Base-by-base conservation (phyloP, 2,329 filamentous ascomycete species). In the Botrytis aclada region DNA sequence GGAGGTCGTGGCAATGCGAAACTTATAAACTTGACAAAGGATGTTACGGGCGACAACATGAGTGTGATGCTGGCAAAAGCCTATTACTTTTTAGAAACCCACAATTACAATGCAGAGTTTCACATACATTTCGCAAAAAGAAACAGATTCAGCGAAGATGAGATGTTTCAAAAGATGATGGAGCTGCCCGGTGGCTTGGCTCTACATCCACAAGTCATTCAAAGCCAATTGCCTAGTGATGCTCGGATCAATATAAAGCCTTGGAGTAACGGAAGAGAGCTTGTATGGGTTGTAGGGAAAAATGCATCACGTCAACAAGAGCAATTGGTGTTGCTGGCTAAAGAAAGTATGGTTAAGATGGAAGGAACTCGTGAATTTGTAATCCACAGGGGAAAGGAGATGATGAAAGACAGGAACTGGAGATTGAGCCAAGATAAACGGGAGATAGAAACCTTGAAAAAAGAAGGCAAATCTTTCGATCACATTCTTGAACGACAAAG, bases 141-240 rank as follows among this genome's bases (percentile, higher is more conserved):
- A 3, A 7, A 1, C 1, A 56, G 25, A 12, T 41, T 56, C 65
- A 41, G n/a, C n/a, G 47, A 56, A 29, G 10, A 32, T 22, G 25
- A 56, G 47, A 69, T 69, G 51, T 20, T 56, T 22, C 22, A 69
- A 20, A 25, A 56, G 18, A 56, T 69, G 20, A 22, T 56, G 18
- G 29, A 14, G 34, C 41, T 32, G 37, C 47, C 34, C 6, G 47
- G 65, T 41, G 65, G 65, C n/a, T 43, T 69, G 51, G 65, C 65
- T 56, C 65, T 69, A 22, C 65, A 69, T 56, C 65, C 65, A 5
- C n/a, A 25, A 58, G 65, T 69, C 37, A 69, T 69, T 29, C 65
- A 56, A 18, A 18, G 6, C 34, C 65, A 69, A 69, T 32, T 69
- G 51, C 65, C 65, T 29, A 10, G 5, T 4, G 0, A 12, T 32